Evolutionary conservation across 2,329 filamentous ascomycete species (phyloP), one percentile per base, ranked within the genome.

Genomic region (Xylariaceae sp.): DNA sequence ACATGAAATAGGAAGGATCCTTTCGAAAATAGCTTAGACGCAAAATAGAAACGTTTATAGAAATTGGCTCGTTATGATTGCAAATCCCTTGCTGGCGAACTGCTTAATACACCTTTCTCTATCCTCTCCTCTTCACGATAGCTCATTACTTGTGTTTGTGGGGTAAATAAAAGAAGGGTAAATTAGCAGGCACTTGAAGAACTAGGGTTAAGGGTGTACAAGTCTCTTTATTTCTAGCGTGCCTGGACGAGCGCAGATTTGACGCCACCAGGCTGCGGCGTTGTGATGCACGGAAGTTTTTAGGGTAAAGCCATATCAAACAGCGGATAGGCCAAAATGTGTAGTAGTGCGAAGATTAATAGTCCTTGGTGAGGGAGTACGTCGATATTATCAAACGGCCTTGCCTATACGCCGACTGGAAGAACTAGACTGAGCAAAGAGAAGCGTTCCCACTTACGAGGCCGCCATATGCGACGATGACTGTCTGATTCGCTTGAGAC

Each of bases 401-500:
- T 47, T 49, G 41, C 41, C 44, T 37, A 23, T 49, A 10, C 32
- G 40, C 44, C 26, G 14, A 37, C 40, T 19, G 12, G 21, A 47
- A 14, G n/a, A 48, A 47, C 44, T 52, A 43, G 44, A 29, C 50
- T 48, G 45, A 26, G 23, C 48, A 49, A 45, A 23, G 44, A 23
- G 45, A 32, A 48, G 16, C 19, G 44, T 50, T 54, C 52, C 52
- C 48, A 29, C 37, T 43, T 20, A 44, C 43, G 57, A 57, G 57
- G 60, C 52, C 50, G 54, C 50, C 52, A 16, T 49, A 40, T 49
- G 29, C 40, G 29, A 37, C 18, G 21, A 45, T 41, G 57, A 54
- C 21, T 29, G 23, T 23, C 29, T 52, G 41, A 60, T 58, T 62
- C 54, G 57, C 50, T 50, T 44, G 52, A 62, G 52, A 51, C 57